These are phyloP conservation scores for Colletotrichum truncatum DNA, from an alignment of 2,329 filamentous ascomycete genomes.

Conservation along the genomic window DNA sequence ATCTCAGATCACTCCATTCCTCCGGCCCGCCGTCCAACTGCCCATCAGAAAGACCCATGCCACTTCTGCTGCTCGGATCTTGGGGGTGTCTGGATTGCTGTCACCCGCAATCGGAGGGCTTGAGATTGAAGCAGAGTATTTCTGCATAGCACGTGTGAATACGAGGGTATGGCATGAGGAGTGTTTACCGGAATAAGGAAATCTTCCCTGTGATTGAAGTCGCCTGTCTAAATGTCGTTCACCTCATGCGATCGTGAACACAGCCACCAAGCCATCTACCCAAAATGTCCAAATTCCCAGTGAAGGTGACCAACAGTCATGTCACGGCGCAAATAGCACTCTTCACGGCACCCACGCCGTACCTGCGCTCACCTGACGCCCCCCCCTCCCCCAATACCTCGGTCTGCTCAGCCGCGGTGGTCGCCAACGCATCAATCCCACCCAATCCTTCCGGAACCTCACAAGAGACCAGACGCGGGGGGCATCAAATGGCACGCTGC, in stretches of 20 bases:
- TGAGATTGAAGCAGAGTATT: neutral
- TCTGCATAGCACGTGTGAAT: neutral
- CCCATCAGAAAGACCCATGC: constrained; percentile 4
- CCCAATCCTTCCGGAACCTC: neutral
- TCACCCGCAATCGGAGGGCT: neutral
- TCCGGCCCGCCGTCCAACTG: neutral
- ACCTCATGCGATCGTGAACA: neutral
- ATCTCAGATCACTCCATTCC: neutral
- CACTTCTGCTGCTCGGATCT: neutral
- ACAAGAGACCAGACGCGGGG: neutral
- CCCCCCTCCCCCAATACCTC: neutral
- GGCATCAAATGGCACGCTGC: constrained; percentile 15
- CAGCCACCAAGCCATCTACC: neutral
- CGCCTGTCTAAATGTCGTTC: neutral
- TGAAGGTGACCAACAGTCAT: neutral
- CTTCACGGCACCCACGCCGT: neutral
- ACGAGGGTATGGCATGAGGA: neutral
- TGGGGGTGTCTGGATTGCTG: neutral
- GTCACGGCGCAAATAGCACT: neutral
- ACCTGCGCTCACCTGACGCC: constrained; percentile 8
- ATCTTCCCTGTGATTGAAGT: neutral
- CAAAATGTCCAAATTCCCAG: neutral
- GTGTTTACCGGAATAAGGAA: neutral
- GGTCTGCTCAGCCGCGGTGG: constrained; percentile 21
- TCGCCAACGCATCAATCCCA: constrained; percentile 28